These are phyloP conservation scores for Ramalina peruviana DNA, from an alignment of 495 filamentous ascomycete genomes.

Conservation along the genomic window DNA sequence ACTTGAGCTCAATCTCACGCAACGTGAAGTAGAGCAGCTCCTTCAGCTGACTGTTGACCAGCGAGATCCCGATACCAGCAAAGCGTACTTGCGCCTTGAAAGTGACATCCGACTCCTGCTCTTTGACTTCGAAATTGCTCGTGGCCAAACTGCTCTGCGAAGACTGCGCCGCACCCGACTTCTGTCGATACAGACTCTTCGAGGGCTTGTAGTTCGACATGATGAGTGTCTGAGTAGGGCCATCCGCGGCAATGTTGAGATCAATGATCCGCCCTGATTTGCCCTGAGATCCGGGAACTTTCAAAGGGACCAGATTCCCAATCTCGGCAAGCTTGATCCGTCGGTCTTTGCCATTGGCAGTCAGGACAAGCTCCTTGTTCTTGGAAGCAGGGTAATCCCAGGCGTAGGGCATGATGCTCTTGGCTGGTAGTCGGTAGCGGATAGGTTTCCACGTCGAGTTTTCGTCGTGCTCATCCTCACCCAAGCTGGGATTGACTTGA, in stretches of 20 bases:
- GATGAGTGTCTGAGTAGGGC: constrained; percentile 86
- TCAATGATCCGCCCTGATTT: constrained; percentile 72
- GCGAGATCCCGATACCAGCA: constrained; percentile 82
- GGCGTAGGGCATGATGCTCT: constrained; percentile 98
- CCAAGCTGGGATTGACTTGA: constrained; percentile 65
- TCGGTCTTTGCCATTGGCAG: constrained; percentile 62
- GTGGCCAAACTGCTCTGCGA: constrained; percentile 45
- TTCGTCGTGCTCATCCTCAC: constrained; percentile 70
- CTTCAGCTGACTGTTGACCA: constrained; percentile 82
- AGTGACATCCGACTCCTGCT: constrained; percentile 68
- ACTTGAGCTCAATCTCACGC: constrained; percentile 82
- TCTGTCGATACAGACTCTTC: constrained; percentile 89
- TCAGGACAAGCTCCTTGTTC: constrained; percentile 79
- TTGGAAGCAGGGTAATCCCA: constrained; percentile 99
- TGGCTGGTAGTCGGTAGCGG: constrained; percentile 78
- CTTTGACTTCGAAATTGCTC: constrained; percentile 80
- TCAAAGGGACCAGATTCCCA: constrained; percentile 85
- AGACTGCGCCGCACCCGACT: constrained; percentile 32
- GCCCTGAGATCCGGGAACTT: constrained; percentile 45
- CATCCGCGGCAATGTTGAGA: constrained; percentile 87
- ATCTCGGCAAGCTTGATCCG: constrained; percentile 93
- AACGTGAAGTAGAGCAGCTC: constrained; percentile 91
- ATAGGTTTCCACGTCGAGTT: constrained; percentile 76
- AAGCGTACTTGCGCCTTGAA: constrained; percentile 80
- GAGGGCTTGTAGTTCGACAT: constrained; percentile 89